Base-by-base conservation (phyloP, 1,139 yeast genomes). In the Taphrina communis region DNA sequence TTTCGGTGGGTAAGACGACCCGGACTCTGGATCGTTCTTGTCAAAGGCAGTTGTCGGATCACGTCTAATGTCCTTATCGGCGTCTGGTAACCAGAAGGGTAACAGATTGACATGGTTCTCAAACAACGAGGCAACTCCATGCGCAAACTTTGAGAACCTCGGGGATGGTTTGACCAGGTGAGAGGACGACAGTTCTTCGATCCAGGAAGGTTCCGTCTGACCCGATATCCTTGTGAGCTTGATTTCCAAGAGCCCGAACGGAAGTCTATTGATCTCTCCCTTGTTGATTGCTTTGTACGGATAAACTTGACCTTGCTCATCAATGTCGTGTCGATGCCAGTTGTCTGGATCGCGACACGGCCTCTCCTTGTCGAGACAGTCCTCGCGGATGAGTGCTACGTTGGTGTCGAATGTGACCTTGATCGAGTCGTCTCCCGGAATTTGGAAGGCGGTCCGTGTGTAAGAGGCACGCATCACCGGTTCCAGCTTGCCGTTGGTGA, bases 321-420 rank as follows among this genome's bases (percentile, higher is more conserved):
- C 99, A 71, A 94, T 86, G 78, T 94, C 98, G 66, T 87, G 83
- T 77, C 98, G 86, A 78, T 93, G 98, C 99, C 99, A 94, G 75
- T 84, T 85, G 35, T 82, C 80, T 51, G 97, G 96, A 76, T 91
- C 90, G 79, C 99, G 88, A 71, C 92, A 89, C 35, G 98, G 98
- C 74, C 93, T 84, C 73, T 86, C 88, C 66, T 83, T 80, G 78
- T 92, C 97, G 77, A 93, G 88, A 0, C 94, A 80, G 78, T 94
- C 98, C 78, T 94, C 99, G 75, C 98, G 86, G 71, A 94, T 88
- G 76, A 90, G 92, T 66, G 88, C 78, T 71, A 94, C 86, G 77
- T 94, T 94, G 12, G 96, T 89, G 79, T 94, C 99, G 73, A 94
- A 89, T 51, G 91, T 88, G 71, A 93, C 87, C 77, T 97, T 86